These are phyloP conservation scores for Aspergillus cejpii DNA, from an alignment of 2,329 filamentous ascomycete genomes.

Conservation along the genomic window DNA sequence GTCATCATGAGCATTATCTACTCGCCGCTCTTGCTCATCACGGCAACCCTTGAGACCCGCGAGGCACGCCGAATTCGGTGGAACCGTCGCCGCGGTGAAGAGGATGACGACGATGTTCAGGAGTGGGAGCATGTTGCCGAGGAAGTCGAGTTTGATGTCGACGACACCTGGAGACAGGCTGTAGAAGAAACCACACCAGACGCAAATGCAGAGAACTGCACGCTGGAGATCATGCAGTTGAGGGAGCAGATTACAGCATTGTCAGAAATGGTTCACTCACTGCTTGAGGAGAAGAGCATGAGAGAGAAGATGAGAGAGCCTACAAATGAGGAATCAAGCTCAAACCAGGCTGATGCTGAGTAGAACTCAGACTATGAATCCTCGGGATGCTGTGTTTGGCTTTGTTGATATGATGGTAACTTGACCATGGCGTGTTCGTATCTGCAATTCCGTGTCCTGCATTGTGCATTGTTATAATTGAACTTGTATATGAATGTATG, in stretches of 20 bases:
- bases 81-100: slow-evolving; percentile 74
- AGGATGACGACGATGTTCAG: slow-evolving; percentile 79
- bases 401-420: not conserved
- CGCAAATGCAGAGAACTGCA: slow-evolving; percentile 68
- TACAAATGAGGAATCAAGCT: slow-evolving; percentile 11
- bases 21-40: slow-evolving; percentile 71
- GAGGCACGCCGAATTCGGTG: slow-evolving; percentile 59
- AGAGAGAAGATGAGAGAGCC: slow-evolving; percentile 4
- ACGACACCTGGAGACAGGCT: slow-evolving; percentile 71
- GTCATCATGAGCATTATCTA: slow-evolving; percentile 81
- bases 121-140: slow-evolving; percentile 81
- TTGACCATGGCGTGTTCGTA: not conserved
- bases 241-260: slow-evolving; percentile 53
- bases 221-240: slow-evolving; percentile 53
- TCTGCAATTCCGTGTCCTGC: too few relatives aligned
- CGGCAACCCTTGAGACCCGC: slow-evolving; percentile 63
- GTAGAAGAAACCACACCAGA: slow-evolving; percentile 72
- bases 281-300: slow-evolving; percentile 35
- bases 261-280: slow-evolving; percentile 56
- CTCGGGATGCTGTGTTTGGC: not conserved
- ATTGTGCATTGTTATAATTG: too few relatives aligned
- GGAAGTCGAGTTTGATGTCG: slow-evolving; percentile 70
- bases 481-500: too few relatives aligned
- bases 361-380: not conserved
- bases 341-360: slow-evolving; percentile 6